Evolutionary conservation across 805 yeast genomes (phyloP), one percentile per base, ranked within the genome.

Genomic region (Metschnikowia dekortorum): DNA sequence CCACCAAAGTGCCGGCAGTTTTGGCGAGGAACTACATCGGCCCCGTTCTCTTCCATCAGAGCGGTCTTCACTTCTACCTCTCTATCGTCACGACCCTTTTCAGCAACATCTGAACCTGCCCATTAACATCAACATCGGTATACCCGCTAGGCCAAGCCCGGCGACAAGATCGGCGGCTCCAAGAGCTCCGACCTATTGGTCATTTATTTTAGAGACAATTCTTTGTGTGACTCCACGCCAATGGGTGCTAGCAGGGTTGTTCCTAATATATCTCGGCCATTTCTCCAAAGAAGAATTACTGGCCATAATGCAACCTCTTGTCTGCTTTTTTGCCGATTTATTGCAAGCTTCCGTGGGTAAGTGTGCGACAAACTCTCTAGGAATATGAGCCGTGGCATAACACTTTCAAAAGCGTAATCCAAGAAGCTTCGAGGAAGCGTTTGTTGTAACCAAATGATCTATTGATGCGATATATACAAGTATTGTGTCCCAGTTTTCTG

Each of bases 41-140:
- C 37, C 45, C 4, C 37, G 45, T 11, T 42, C 45, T 33, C 22
- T 33, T 13, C 39, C 40, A 11, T 46, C 46, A 10, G 50, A 46
- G 8, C 36, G 54, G 56, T 42, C 59, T 53, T 44, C 48, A 36
- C 47, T 44, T 36, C 29, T 49, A 30, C 52, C 48, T 11, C 52
- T 45, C 32, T 35, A 39, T 22, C 52, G 46, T 29, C 40, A 18
- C n/a, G 29, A 44, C 8, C 26, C 8, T n/a, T 37, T 18, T 8
- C 39, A 28, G 26, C 45, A 32, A 13, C 30, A 42, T 18, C 37
- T 42, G 39, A 32, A 45, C 14, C 52, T 45, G 52, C 48, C 52
- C 16, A 34, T 49, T 13, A 45, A 36, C 42, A 46, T 49, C 11
- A 45, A 36, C 35, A 49, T 49, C 22, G 30, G 46, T 29, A 18